Evolutionary conservation across 2,329 filamentous ascomycete species (phyloP).

Genomic region (Alternaria sp.): DNA sequence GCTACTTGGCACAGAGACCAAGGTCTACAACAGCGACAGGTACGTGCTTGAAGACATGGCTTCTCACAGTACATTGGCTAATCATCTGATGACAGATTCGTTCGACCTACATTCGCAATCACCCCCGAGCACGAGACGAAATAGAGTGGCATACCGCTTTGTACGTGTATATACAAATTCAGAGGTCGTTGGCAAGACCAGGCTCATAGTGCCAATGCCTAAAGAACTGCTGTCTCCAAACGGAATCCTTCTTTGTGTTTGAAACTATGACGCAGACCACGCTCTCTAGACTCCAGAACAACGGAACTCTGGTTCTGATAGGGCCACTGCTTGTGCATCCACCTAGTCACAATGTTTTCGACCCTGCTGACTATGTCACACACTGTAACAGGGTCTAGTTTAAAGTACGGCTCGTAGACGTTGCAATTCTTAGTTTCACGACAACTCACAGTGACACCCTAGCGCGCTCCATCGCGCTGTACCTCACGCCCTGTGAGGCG

Average conservation of each 20-base stretch:
- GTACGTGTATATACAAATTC: slow-evolving; percentile 26
- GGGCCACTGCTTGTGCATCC: neutral
- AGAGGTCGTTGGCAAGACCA: neutral
- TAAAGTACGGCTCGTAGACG: neutral
- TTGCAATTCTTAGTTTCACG: slow-evolving; percentile 2
- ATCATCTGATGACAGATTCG: slow-evolving; percentile 49
- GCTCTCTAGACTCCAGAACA: neutral
- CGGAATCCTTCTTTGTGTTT: slow-evolving; percentile 19
- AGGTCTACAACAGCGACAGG: slow-evolving; percentile 89
- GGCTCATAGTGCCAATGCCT: neutral
- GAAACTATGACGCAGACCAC: neutral
- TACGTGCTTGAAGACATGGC: slow-evolving; percentile 56
- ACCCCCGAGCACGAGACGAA: slow-evolving; percentile 71
- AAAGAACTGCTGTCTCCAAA: slow-evolving; percentile 19
- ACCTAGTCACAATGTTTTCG: neutral
- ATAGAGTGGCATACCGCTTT: slow-evolving; percentile 50
- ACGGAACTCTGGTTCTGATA: neutral
- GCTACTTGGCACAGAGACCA: slow-evolving; percentile 81
- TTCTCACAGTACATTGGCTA: slow-evolving; percentile 4
- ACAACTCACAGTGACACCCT: neutral
- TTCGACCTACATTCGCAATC: slow-evolving; percentile 80
- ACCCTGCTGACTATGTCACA: neutral
- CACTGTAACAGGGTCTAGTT: neutral
- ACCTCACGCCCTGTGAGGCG: neutral
- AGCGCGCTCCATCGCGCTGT: neutral